Base-by-base conservation (phyloP, 306 rosid genomes). In the Ormosia emarginata region DNA sequence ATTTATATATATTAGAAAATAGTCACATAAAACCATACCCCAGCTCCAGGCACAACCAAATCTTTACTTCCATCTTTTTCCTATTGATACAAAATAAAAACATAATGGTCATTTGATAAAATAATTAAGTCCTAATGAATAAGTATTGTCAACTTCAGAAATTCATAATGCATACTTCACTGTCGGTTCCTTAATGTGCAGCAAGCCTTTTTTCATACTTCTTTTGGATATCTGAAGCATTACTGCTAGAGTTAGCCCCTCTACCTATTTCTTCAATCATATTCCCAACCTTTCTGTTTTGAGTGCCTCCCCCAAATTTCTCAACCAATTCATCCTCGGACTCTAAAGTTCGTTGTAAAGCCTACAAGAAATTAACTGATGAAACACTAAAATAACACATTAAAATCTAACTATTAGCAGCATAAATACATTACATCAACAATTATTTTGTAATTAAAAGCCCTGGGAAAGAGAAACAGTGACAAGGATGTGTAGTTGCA, bases 321-420 rank as follows among this genome's bases (percentile, higher is more conserved):
- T 93, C 99, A 59, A 98, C 99, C 82, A 95, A 85, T 85, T 95
- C 99, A 87, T 95, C 98, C 85, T 95, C 99, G 90, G 93, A 95
- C 83, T 95, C 98, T 79, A 93, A 89, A 80, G 99, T 95, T 81
- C 98, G 86, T 71, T 95, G 99, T 75, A 95, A 89, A 72, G 98
- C 98, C 99, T 95, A 85, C 32, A 90, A 78, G 78, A 79, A 81
- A 81, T 74, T 43, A 47, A 80, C 46, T 65, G 50, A 83, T 78
- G 79, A 73, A 81, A 75, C 75, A 52, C 78, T 66, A 53, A 79
- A 84, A 32, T 77, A 67, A 64, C 63, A 79, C 55, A 81, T 57
- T 40, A 62, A 79, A 81, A 39, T 67, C 9, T 0, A 82, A 30
- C 36, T 33, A 39, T 73, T 80, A 61, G 57, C 18, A 69, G 37